Evolutionary conservation across 2,329 filamentous ascomycete species (phyloP), one percentile per base, ranked within the genome.

Genomic region (Neobulgaria alba): DNA sequence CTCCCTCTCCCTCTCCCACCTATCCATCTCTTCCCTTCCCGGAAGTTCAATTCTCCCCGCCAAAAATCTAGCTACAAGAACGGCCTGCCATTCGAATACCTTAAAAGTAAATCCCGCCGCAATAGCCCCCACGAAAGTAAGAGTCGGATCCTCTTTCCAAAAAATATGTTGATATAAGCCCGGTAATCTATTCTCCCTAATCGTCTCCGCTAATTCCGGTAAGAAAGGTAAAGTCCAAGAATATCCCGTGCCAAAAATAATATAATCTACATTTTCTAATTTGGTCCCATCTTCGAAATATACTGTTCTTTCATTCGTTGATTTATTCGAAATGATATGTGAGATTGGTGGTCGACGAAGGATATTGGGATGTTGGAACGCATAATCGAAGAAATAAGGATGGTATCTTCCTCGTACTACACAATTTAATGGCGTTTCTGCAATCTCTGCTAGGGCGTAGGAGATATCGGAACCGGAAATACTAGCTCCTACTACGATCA

Each of bases 181-280:
- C 0, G 70, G 69, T 0, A 79, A 64, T 2, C 73, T 67, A 49
- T 77, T 77, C 51, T 75, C 75, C 10, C 67, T 63, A 1, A 72
- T 58, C 2, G 45, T 55, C 1, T 33, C 36, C 2, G 64, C 57
- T 0, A 80, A 63, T 1, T 66, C 54, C 0, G 73, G 72, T 0
- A 80, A 55, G 53, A 81, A 82, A 0, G 77, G 77, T 0, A 82
- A 55, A 0, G 73, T 75, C 75, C 75, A 82, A 18, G 65, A 69
- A 56, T 80, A 82, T 0, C 79, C 79, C 0, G 79, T 84, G 16
- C 77, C 78, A 43, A 83, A 79, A 47, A 84, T 72, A 46, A 84
- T 66, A 50, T 73, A 56, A 55, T 84, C 79, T 10, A 83, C 71
- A 14, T 71, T 63, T 0, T 63, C 47, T 5, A 77, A 63, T 1